Conservation (phyloP, 208 protist genomes). For the Acanthamoeba pearcei region DNA sequence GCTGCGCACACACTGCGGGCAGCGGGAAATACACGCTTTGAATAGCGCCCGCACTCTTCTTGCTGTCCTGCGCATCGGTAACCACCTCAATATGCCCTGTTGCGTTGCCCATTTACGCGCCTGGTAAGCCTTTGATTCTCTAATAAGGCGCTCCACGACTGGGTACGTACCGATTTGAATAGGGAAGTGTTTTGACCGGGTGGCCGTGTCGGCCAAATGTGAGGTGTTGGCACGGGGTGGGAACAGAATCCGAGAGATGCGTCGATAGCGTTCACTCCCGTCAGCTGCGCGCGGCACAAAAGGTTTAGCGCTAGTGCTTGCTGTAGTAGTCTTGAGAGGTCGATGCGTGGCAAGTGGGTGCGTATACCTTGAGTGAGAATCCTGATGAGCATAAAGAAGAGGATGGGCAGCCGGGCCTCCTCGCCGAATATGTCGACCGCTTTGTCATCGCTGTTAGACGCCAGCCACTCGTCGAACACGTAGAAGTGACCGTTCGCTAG, state of each 20-base stretch:
- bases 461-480: constrained; percentile 57
- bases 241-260: constrained; percentile 62
- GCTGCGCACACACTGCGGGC: constrained; percentile 8
- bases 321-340: not conserved
- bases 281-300: not conserved
- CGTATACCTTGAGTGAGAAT: constrained; percentile 7
- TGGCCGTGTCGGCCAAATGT: not conserved
- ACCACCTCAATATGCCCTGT: constrained; percentile 73
- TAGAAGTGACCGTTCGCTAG: constrained; percentile 9
- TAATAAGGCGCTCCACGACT: too few relatives aligned
- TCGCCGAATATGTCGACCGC: constrained; percentile 20
- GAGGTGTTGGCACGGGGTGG: not conserved
- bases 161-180: constrained; percentile 2
- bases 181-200: not conserved
- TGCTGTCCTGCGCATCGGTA: constrained; percentile 40
- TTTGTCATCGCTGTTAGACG: not conserved
- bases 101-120: not conserved
- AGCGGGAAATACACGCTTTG: constrained; percentile 76
- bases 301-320: not conserved
- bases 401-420: constrained; percentile 52
- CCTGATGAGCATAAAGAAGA: constrained; percentile 67
- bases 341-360: not conserved
- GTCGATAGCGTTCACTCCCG: constrained; percentile 53
- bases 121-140: too few relatives aligned
- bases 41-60: constrained; percentile 21